Conservation (phyloP, 2,329 filamentous ascomycete species). For the Exophiala sp. region DNA sequence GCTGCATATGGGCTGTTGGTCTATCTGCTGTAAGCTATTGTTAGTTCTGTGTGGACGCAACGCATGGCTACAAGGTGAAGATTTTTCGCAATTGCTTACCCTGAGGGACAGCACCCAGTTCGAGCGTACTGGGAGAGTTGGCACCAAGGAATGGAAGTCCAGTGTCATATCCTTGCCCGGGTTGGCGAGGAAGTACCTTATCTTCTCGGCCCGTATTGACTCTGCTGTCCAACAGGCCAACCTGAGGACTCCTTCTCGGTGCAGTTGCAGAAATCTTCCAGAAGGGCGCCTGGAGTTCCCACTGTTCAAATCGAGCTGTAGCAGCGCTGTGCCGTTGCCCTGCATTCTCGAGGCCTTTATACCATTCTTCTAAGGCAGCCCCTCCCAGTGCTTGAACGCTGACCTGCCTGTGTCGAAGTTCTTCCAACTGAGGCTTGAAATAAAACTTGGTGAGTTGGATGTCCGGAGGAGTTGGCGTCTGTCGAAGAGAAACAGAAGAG, state of each 20-base stretch:
- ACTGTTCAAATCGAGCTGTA: constrained; percentile 68
- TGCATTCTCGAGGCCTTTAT: constrained; percentile 63
- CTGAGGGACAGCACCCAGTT: neutral
- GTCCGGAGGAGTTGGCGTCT: constrained; percentile 42
- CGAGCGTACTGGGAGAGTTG: neutral
- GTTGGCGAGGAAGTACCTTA: neutral
- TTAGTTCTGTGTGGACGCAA: neutral
- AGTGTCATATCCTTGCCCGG: neutral
- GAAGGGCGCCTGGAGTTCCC: constrained; percentile 48
- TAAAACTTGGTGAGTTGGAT: constrained; percentile 61
- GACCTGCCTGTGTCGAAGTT: constrained; percentile 57
- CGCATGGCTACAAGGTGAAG: neutral
- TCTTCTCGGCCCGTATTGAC: neutral
- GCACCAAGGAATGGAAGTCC: neutral
- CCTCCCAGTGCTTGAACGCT: constrained; percentile 60
- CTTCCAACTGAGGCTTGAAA: constrained; percentile 56
- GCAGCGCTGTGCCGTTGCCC: constrained; percentile 58
- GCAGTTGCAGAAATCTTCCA: constrained; percentile 6
- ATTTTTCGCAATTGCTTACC: neutral
- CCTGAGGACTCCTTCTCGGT: neutral
- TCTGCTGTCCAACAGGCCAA: neutral
- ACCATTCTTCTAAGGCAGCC: constrained; percentile 68
- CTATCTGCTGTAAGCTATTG: neutral
- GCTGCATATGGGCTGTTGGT: neutral
- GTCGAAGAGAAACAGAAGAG: constrained; percentile 51